phyloP scores from a whole-genome alignment of 2,329 filamentous ascomycete species.

The Trichothecium roseum region DNA sequence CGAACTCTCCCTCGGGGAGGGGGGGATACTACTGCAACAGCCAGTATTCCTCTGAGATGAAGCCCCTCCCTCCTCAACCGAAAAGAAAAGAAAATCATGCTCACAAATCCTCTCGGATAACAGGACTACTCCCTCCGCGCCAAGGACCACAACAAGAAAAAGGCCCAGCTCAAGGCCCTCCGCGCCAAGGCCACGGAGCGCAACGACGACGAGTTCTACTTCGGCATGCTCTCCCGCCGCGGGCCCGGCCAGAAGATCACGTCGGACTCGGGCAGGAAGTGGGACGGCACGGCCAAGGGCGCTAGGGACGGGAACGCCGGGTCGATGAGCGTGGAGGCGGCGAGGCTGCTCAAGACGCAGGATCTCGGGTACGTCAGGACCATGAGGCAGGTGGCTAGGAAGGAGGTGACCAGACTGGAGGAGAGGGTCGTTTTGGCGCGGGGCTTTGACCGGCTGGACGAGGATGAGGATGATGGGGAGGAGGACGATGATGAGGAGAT shows the following conservation, averaged over 20 bases:
- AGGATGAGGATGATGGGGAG: constrained; percentile 20
- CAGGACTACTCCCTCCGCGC: constrained; percentile 57
- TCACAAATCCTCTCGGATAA: not conserved
- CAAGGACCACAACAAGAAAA: constrained; percentile 56
- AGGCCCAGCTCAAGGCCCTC: constrained; percentile 47
- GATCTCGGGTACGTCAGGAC: constrained; percentile 56
- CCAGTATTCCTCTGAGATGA: no score
- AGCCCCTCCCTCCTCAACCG: no score
- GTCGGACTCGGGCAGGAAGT: constrained; percentile 36
- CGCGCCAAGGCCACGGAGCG: constrained; percentile 52
- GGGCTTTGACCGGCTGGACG: constrained; percentile 25
- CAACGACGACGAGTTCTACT: constrained; percentile 67
- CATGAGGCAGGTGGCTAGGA: constrained; percentile 47
- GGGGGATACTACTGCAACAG: no score
- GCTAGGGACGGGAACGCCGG: constrained; percentile 49
- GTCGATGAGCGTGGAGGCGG: constrained; percentile 43
- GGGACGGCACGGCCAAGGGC: constrained; percentile 45
- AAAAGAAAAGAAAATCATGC: no score
- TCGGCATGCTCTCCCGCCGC: constrained; percentile 54
- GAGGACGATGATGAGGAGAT: constrained; percentile 20
- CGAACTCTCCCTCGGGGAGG: no score
- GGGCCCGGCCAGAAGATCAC: constrained; percentile 39
- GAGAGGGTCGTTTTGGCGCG: constrained; percentile 37
- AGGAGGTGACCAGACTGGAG: constrained; percentile 46
- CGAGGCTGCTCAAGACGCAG: constrained; percentile 58